Conservation (phyloP, 352 stramenopile genomes). For the Phytophthora pseudosyringae region DNA sequence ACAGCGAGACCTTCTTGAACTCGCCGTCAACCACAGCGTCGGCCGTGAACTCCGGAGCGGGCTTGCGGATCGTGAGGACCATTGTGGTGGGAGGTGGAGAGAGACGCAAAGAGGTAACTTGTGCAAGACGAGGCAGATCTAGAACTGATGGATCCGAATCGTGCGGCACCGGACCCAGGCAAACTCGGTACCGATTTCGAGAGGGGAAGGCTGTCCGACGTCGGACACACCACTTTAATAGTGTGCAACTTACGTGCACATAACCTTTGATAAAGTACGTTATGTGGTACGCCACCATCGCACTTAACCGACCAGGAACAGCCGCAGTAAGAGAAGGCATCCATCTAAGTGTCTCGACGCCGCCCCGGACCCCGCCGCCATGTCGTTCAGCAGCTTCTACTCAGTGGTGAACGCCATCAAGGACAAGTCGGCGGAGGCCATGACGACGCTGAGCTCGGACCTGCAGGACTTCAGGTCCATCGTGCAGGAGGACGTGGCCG, state of each 20-base stretch:
- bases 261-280: constrained; percentile 1
- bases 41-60: constrained; percentile 79
- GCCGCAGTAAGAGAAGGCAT: constrained; percentile 7
- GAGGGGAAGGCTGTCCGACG: constrained; percentile 13
- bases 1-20: constrained; percentile 85
- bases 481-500: constrained; percentile 72
- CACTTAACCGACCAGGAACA: constrained; percentile 1
- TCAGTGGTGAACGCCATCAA: constrained; percentile 55
- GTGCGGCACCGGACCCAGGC: not conserved
- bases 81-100: constrained; percentile 22
- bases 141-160: constrained; percentile 19
- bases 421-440: constrained; percentile 72
- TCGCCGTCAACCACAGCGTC: constrained; percentile 82
- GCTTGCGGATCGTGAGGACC: constrained; percentile 72
- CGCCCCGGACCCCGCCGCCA: constrained; percentile 13
- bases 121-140: constrained; percentile 9
- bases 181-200: constrained; percentile 15
- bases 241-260: not conserved
- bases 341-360: not conserved
- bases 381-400: constrained; percentile 61
- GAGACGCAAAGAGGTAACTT: not conserved
- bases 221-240: constrained; percentile 17
- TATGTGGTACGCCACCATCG: not conserved
- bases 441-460: constrained; percentile 76
- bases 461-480: constrained; percentile 75